Base-by-base conservation (phyloP, 2,329 filamentous ascomycete species). In the Albophoma yamanashiensis region DNA sequence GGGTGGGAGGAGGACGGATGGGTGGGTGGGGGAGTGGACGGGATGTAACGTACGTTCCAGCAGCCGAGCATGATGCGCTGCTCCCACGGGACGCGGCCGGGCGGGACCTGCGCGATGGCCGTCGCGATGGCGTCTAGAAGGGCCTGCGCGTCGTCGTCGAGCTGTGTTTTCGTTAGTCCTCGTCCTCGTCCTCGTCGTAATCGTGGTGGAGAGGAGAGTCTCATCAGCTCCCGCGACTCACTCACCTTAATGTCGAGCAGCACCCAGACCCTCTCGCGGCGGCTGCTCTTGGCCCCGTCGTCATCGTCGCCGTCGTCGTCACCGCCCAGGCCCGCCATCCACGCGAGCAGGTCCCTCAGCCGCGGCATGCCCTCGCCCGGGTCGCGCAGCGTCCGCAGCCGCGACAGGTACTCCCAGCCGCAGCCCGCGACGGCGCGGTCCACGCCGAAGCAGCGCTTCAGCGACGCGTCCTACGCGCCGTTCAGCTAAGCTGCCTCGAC, bases 221-320 rank as follows among this genome's bases (percentile, higher is more conserved):
- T 12, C 20, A 14, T 43, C 17, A 4, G 7, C n/a, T 9, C 14
- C 4, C 43, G n/a, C 25, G 6, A 34, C 68, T 25, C 72, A 34
- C 68, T 25, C 72, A 90, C 87, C 79, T 97, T 97, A 71, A 97
- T 90, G 71, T 97, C 93, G 4, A 97, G 77, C 62, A 97, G 73
- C 17, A 53, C 50, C 50, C 50, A 53, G 2, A 36, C 11, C 17
- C 50, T 0, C 55, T 57, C 39, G 14, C 40, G 79, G 87, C n/a
- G n/a, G n/a, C n/a, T n/a, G n/a, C 0, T 86, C 86, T 59, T 55
- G 2, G 3, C 14, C 14, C 56, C 55, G 67, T 89, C 84, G 45
- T 82, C 56, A 14, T 61, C 63, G 1, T 45, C 71, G 0, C 79
- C 87, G 0, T 89, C 84, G 45, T 82, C 56, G 11, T 61, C 63